Base-by-base conservation (phyloP, 2,329 filamentous ascomycete genomes). In the Leptoxyphium fumago region DNA sequence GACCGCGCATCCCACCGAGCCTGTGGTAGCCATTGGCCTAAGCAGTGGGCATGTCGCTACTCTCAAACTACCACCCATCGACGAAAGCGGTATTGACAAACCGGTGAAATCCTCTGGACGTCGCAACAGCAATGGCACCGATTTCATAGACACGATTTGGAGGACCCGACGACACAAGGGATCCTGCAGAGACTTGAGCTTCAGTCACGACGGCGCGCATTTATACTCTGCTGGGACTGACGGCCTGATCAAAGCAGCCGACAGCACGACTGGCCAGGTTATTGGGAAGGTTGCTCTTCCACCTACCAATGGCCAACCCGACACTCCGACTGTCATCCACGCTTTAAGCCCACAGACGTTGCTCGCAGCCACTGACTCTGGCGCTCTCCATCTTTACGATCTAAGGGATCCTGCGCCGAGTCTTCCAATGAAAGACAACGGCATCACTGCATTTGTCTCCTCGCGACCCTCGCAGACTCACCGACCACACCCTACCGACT, bases 111-210 rank as follows among this genome's bases (percentile, higher is more conserved):
- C 64, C 2, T 43, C 60, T 9, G 47, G 49, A 11, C 45, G 58
- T 29, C 41, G 55, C 40, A 69, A 68, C 18, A 69, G 70, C 53
- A 73, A 69, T 54, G 86, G 85, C 10, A 82, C 75, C 49, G 82
- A 80, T 38, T 77, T 80, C 45, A 83, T 96, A 49, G 83, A 88
- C 53, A 85, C 81, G 0, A 68, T 80, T 47, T 98, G 91, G 91
- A 76, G 77, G 55, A 96, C 91, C 5, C 74, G 80, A 52, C 75
- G 91, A 48, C 91, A 98, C 67, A 94, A 94, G 69, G 89, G 87
- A 10, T 95, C 87, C 71, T 96, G 89, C 60, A 75, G 91, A 43
- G 80, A 78, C 47, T 67, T 96, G 44, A 78, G 74, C 4, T 96
- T 88, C 64, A 81, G 78, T 50, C 64, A 77, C 45, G 88, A 95